A percentile compares a stretch with the other conserved stretches of the same genome.
Evolutionary conservation across 2,329 filamentous ascomycete species (phyloP).

Genomic region (Thelonectria discophora): DNA sequence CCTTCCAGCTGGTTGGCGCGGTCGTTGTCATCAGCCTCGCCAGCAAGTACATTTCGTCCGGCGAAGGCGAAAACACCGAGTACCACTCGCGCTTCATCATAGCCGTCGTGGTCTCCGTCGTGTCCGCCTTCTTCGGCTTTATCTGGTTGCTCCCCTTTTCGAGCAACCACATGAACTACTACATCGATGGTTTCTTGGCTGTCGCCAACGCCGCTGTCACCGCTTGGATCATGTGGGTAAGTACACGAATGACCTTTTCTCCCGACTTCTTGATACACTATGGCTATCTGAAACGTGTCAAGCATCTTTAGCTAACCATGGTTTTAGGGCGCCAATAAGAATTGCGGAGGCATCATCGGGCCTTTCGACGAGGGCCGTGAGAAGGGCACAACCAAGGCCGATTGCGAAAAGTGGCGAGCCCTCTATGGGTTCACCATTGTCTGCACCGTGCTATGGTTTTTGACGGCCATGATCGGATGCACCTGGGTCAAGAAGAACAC

Average conservation of each 20-base stretch:
- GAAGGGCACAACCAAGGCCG: no score
- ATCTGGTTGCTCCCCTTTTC: conserved; percentile 18
- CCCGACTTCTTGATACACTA: no score
- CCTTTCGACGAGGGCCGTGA: no score
- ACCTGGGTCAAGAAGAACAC: conserved; percentile 16
- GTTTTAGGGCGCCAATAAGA: neutral
- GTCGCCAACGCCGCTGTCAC: neutral
- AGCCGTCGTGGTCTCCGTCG: neutral
- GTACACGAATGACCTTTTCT: neutral
- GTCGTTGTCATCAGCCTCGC: conserved; percentile 9
- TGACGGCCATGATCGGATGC: conserved; percentile 3
- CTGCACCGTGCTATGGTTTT: conserved; percentile 1
- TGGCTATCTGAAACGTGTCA: neutral
- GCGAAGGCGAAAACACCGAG: neutral
- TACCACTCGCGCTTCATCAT: conserved; percentile 14
- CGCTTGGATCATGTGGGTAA: conserved; percentile 13
- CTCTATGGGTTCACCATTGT: conserved; percentile 4
- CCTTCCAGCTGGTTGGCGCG: conserved; percentile 2
- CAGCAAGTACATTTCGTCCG: conserved; percentile 1
- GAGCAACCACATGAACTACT: conserved; percentile 18
- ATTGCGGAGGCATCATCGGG: neutral
- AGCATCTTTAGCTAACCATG: neutral
- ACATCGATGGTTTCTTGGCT: neutral
- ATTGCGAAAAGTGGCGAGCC: conserved; percentile 13
- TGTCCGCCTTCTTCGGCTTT: conserved; percentile 8